A percentile compares a stretch with the other conserved stretches of the same genome.
These are phyloP conservation scores for Debaryomyces singareniensis DNA, from an alignment of 1,139 yeast genomes.

Conservation along the genomic window DNA sequence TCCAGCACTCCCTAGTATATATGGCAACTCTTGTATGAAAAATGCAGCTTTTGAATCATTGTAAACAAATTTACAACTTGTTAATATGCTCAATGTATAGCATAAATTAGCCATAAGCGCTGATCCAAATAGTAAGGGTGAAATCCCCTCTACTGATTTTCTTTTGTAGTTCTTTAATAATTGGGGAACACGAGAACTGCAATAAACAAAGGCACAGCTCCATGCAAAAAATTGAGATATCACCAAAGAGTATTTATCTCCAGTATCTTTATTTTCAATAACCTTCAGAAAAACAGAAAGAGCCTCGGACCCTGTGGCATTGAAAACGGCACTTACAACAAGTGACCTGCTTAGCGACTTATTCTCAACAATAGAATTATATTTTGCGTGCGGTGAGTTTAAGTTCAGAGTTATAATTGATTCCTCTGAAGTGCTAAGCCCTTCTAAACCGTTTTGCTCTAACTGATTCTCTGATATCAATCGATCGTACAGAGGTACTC, in stretches of 20 bases:
- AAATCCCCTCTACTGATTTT: slow-evolving; percentile 78
- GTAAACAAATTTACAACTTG: slow-evolving; percentile 37
- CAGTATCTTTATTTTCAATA: background rate
- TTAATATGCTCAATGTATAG: slow-evolving; percentile 68
- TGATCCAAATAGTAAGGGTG: slow-evolving; percentile 70
- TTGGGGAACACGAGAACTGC: slow-evolving; percentile 82
- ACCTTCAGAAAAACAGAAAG: slow-evolving; percentile 9
- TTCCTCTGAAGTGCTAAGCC: background rate
- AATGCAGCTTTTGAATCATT: slow-evolving; percentile 38
- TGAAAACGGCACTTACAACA: slow-evolving; percentile 16
- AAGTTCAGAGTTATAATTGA: background rate
- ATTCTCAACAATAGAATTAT: slow-evolving; percentile 18
- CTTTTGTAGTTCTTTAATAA: slow-evolving; percentile 65
- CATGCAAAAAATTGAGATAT: slow-evolving; percentile 67
- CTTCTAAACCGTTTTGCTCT: too few relatives aligned
- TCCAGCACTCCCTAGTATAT: slow-evolving; percentile 80
- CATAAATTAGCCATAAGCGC: slow-evolving; percentile 79
- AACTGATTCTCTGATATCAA: too few relatives aligned
- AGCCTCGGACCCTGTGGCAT: slow-evolving; percentile 19
- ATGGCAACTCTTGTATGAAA: slow-evolving; percentile 68
- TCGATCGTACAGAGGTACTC: too few relatives aligned
- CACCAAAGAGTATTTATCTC: slow-evolving; percentile 5
- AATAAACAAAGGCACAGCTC: slow-evolving; percentile 71
- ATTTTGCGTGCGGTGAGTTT: slow-evolving; percentile 10
- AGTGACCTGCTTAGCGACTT: slow-evolving; percentile 8